A percentile compares a stretch with the other conserved stretches of the same genome.
These are phyloP conservation scores for Penicillium sp. DNA, from an alignment of 2,329 filamentous ascomycete genomes.

Conservation along the genomic window DNA sequence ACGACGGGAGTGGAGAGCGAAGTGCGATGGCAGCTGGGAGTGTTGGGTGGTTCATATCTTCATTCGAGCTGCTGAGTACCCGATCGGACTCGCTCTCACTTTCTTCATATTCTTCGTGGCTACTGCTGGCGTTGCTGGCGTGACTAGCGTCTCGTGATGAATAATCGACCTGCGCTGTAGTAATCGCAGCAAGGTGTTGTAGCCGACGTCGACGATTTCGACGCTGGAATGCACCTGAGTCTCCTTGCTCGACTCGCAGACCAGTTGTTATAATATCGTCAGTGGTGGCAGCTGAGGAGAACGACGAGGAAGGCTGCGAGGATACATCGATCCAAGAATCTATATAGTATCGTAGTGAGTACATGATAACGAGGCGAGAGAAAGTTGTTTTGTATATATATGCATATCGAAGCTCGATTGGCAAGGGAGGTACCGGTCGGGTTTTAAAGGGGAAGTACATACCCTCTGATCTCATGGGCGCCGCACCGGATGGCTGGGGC, in stretches of 20 bases:
- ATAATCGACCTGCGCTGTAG: constrained; percentile 44
- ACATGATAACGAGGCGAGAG: constrained; percentile 33
- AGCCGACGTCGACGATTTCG: constrained; percentile 57
- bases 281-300: constrained; percentile 70
- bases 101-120: constrained; percentile 93
- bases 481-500: constrained; percentile 39
- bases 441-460: constrained; percentile 25
- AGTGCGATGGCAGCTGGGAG: constrained; percentile 26
- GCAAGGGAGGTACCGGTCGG: constrained; percentile 11
- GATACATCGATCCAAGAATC: constrained; percentile 97
- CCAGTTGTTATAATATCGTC: constrained; percentile 93
- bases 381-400: constrained; percentile 7
- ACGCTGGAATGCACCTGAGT: constrained; percentile 52
- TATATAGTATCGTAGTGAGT: constrained; percentile 54
- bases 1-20: constrained; percentile 24
- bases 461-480: constrained; percentile 48
- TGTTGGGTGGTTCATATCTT: constrained; percentile 49
- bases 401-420: constrained; percentile 23
- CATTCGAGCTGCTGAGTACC: constrained; percentile 65
- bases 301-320: constrained; percentile 91
- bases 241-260: constrained; percentile 70
- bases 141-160: constrained; percentile 47
- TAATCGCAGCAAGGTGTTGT: constrained; percentile 37
- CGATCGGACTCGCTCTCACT: constrained; percentile 87
- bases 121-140: constrained; percentile 65